These are phyloP conservation scores for Sporothrix humicola DNA, from an alignment of 2,329 filamentous ascomycete genomes.

Conservation along the genomic window DNA sequence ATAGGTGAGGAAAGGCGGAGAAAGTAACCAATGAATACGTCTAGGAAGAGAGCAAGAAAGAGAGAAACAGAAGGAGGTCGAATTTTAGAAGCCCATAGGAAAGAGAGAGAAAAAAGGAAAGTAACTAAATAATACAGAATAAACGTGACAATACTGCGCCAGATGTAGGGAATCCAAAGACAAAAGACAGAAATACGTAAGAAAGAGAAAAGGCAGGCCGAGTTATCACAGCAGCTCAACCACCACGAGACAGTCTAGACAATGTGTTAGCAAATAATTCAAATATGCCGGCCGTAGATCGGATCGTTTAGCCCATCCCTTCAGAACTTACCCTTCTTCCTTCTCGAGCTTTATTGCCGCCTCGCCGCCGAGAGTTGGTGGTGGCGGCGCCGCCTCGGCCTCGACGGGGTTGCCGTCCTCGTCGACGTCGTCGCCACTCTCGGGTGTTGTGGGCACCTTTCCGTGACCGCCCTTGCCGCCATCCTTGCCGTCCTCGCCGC, in stretches of 20 bases:
- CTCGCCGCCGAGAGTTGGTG: neutral
- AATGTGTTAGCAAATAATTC: neutral
- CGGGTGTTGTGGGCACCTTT: conserved; percentile 41
- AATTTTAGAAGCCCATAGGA: neutral
- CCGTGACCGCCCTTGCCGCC: conserved; percentile 37
- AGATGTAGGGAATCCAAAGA: neutral
- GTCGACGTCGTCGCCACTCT: conserved; percentile 40
- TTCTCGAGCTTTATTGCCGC: conserved; percentile 33
- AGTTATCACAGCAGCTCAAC: neutral
- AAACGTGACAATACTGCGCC: neutral
- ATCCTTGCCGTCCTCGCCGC: conserved; percentile 66
- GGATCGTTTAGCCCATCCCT: neutral
- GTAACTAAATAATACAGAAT: neutral
- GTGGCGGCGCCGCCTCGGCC: conserved; percentile 29
- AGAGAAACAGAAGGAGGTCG: neutral
- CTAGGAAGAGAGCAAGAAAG: neutral
- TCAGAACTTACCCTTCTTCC: conserved; percentile 41
- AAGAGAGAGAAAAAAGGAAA: neutral
- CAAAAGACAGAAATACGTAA: neutral
- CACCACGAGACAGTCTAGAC: conserved; percentile 30
- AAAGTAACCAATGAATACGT: neutral
- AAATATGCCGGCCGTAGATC: too few species aligned
- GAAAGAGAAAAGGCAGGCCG: neutral
- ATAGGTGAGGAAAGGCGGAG: neutral
- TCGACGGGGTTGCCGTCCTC: conserved; percentile 29